These are phyloP conservation scores for Multifurca ochricompacta DNA, from an alignment of 768 basidiomycete genomes.

Conservation along the genomic window DNA sequence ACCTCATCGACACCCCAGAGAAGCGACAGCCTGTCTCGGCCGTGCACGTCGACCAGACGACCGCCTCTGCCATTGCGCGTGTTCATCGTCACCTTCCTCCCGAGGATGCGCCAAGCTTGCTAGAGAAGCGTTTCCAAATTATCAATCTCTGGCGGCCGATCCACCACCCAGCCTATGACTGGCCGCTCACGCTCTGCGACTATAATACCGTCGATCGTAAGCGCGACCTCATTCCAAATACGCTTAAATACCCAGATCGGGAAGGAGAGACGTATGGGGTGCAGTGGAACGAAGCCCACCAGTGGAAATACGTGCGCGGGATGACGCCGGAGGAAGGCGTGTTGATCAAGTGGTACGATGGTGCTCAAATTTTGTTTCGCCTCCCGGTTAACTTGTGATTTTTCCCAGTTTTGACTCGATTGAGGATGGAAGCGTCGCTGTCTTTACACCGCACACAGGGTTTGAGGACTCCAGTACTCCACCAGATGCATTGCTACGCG, in stretches of 20 bases:
- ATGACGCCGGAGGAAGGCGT: constrained; percentile 40
- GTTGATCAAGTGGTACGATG: constrained; percentile 39
- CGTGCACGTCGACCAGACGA: constrained; percentile 43
- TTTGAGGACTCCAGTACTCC: constrained; percentile 51
- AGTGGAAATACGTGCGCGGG: constrained; percentile 40
- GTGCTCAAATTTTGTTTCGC: neutral
- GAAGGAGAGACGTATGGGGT: constrained; percentile 39
- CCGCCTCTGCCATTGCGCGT: constrained; percentile 32
- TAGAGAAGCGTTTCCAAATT: constrained; percentile 42
- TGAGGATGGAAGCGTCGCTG: constrained; percentile 38
- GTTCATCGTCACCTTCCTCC: constrained; percentile 38
- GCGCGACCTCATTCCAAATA: constrained; percentile 33
- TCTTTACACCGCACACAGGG: constrained; percentile 56
- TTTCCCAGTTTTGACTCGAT: constrained; percentile 29
- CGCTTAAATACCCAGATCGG: constrained; percentile 35
- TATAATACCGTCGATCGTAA: constrained; percentile 34
- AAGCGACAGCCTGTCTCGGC: constrained; percentile 37
- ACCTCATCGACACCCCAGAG: constrained; percentile 30
- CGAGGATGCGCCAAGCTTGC: constrained; percentile 32
- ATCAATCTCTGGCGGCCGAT: constrained; percentile 52
- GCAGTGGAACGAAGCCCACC: constrained; percentile 32
- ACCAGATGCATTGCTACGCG: constrained; percentile 38
- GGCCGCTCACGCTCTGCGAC: constrained; percentile 43
- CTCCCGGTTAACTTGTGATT: neutral
- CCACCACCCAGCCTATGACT: constrained; percentile 37